phyloP scores from a whole-genome alignment of 2,329 filamentous ascomycete species.

The Alternaria conjuncta region DNA sequence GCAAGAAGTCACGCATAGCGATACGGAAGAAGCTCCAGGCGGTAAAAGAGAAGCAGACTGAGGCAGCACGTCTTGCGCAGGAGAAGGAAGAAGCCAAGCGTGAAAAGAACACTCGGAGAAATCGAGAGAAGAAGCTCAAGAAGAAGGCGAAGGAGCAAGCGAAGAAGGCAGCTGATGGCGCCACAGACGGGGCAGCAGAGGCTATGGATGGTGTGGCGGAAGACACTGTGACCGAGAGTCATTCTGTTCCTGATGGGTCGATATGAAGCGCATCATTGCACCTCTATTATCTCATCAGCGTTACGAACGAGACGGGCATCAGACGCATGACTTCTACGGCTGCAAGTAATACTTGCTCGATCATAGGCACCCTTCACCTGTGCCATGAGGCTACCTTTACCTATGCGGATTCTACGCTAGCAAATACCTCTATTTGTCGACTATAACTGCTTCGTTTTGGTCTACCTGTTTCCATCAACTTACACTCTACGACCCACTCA shows the following conservation, averaged over 20 bases:
- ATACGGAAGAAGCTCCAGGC: slow-evolving; percentile 42
- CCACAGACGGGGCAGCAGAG: neutral
- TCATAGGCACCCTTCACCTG: neutral
- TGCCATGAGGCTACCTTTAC: neutral
- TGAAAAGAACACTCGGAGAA: slow-evolving; percentile 46
- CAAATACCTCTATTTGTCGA: neutral
- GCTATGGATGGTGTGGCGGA: neutral
- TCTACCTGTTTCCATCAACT: neutral
- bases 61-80: slow-evolving; percentile 31
- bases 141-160: slow-evolving; percentile 45
- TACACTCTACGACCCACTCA: neutral
- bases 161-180: slow-evolving; percentile 31
- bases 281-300: neutral
- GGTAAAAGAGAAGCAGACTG: slow-evolving; percentile 29
- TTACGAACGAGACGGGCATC: neutral
- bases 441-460: neutral
- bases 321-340: neutral
- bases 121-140: slow-evolving; percentile 48
- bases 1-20: slow-evolving; percentile 46
- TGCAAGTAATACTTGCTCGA: neutral
- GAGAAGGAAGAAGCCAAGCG: slow-evolving; percentile 45
- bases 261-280: neutral
- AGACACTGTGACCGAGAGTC: neutral
- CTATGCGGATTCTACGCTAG: neutral
- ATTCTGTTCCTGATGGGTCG: neutral